Percentiles rank a stretch among this genome's conserved stretches.
phyloP scores from a whole-genome alignment of 495 filamentous ascomycete genomes.

The Aspergillus steynii region DNA sequence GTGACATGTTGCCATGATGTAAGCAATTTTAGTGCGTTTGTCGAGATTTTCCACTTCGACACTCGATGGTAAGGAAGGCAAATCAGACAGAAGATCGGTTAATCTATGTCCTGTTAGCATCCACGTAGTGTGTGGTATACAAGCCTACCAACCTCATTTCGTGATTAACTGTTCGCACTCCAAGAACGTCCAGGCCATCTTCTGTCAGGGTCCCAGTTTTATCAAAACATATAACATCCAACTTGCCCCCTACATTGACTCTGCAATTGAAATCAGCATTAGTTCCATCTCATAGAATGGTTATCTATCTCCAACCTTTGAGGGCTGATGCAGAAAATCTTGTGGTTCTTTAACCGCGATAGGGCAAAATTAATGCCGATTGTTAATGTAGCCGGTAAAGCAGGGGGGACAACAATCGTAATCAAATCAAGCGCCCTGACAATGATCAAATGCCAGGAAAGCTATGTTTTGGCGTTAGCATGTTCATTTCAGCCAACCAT shows the following conservation, averaged over 20 bases:
- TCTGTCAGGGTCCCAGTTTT: constrained; percentile 98
- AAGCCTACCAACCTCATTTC: constrained; percentile 43
- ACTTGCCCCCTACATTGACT: constrained; percentile 93
- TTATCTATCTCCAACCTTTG: constrained; percentile 54
- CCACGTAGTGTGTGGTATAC: not conserved
- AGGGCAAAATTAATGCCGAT: constrained; percentile 97
- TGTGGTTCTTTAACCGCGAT: constrained; percentile 76
- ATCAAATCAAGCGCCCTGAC: constrained; percentile 93
- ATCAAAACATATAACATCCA: constrained; percentile 97
- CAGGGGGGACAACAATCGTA: constrained; percentile 96
- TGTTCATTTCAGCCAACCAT: not conserved
- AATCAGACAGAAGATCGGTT: constrained; percentile 58
- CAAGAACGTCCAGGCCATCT: constrained; percentile 94
- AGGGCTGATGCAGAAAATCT: constrained; percentile 97
- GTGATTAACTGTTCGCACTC: constrained; percentile 73
- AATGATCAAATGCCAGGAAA: constrained; percentile 87
- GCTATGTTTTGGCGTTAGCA: constrained; percentile 35
- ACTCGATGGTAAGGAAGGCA: constrained; percentile 50
- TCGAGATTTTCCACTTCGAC: constrained; percentile 58
- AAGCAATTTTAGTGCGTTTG: constrained; percentile 69
- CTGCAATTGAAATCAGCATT: constrained; percentile 31
- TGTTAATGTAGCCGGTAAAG: constrained; percentile 91
- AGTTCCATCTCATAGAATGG: not conserved
- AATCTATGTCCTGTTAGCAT: constrained; percentile 44
- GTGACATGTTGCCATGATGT: constrained; percentile 98